Percentiles rank a stretch among this genome's conserved stretches.
phyloP scores from a whole-genome alignment of 2,329 filamentous ascomycete species.

The Alternaria atra region DNA sequence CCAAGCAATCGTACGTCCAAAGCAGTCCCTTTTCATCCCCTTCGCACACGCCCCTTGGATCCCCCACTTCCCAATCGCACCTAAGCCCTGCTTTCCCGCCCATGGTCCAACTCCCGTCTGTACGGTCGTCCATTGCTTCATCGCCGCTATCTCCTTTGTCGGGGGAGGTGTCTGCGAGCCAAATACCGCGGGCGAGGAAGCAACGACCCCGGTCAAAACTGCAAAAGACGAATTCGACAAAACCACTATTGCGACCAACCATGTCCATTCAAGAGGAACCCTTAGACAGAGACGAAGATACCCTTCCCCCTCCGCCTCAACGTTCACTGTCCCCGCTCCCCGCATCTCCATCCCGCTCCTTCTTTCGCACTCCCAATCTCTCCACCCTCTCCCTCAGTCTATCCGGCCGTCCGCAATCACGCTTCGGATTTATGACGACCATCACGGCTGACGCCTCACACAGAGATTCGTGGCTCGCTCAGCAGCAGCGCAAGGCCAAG shows the following conservation, averaged over 20 bases:
- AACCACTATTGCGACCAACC: constrained; percentile 14
- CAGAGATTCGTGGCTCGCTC: constrained; percentile 64
- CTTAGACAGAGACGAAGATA: neutral
- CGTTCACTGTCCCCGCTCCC: neutral
- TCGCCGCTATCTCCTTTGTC: neutral
- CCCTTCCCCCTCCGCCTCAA: neutral
- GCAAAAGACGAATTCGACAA: constrained; percentile 22
- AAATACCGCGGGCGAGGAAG: neutral
- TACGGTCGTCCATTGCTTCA: neutral
- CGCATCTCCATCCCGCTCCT: constrained; percentile 5
- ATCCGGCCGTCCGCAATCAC: constrained; percentile 33
- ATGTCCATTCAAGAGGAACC: neutral
- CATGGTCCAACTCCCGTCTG: constrained; percentile 8
- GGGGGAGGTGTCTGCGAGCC: neutral
- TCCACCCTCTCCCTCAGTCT: constrained; percentile 38
- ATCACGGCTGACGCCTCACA: constrained; percentile 38
- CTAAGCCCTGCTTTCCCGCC: constrained; percentile 18
- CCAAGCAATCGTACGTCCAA: constrained; percentile 53
- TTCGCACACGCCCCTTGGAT: constrained; percentile 24
- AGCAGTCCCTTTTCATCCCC: constrained; percentile 25
- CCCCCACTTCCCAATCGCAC: constrained; percentile 32
- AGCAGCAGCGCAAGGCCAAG: constrained; percentile 58
- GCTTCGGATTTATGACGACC: constrained; percentile 46
- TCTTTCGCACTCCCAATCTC: constrained; percentile 23
- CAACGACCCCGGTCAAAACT: constrained; percentile 12